phyloP scores from a whole-genome alignment of 345 rosid genomes.

The Aquilaria malaccensis region DNA sequence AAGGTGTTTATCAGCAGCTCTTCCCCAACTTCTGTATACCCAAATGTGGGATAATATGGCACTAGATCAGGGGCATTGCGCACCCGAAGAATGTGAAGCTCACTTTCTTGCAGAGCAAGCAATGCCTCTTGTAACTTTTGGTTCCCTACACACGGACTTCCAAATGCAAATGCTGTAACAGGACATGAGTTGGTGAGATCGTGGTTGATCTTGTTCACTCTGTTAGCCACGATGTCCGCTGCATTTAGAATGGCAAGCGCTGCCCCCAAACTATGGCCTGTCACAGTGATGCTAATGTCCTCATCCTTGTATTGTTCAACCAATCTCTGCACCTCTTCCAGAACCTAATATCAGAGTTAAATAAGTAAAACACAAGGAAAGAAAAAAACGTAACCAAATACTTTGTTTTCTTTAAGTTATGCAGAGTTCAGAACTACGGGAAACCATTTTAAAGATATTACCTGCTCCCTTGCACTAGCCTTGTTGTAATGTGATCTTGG shows the following conservation, averaged over 20 bases:
- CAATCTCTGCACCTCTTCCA: slow-evolving; percentile 37
- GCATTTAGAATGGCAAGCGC: slow-evolving; percentile 48
- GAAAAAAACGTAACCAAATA: slow-evolving; percentile 2
- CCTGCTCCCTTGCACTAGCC: slow-evolving; percentile 59
- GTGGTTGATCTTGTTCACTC: slow-evolving; percentile 17
- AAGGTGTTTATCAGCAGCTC: slow-evolving; percentile 20
- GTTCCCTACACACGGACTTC: slow-evolving; percentile 51
- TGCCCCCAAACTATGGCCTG: slow-evolving; percentile 62
- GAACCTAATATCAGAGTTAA: slow-evolving; percentile 27
- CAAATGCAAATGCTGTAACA: slow-evolving; percentile 46
- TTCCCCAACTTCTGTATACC: slow-evolving; percentile 19
- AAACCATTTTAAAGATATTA: slow-evolving; percentile 1
- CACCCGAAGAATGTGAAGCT: slow-evolving; percentile 22
- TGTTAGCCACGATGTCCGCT: slow-evolving; percentile 36
- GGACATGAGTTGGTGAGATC: slow-evolving; percentile 20
- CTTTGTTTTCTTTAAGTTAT: not conserved
- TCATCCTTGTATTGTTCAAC: slow-evolving; percentile 42
- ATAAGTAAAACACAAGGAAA: slow-evolving; percentile 6
- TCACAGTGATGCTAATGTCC: slow-evolving; percentile 49
- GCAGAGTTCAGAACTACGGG: too few species aligned
- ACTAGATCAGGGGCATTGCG: slow-evolving; percentile 20
- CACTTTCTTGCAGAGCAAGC: slow-evolving; percentile 10
- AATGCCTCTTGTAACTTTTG: slow-evolving; percentile 13
- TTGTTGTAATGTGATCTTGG: slow-evolving; percentile 28
- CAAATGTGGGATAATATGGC: slow-evolving; percentile 3